These are phyloP conservation scores for Lojkania enalia DNA, from an alignment of 2,329 filamentous ascomycete genomes.

Conservation along the genomic window DNA sequence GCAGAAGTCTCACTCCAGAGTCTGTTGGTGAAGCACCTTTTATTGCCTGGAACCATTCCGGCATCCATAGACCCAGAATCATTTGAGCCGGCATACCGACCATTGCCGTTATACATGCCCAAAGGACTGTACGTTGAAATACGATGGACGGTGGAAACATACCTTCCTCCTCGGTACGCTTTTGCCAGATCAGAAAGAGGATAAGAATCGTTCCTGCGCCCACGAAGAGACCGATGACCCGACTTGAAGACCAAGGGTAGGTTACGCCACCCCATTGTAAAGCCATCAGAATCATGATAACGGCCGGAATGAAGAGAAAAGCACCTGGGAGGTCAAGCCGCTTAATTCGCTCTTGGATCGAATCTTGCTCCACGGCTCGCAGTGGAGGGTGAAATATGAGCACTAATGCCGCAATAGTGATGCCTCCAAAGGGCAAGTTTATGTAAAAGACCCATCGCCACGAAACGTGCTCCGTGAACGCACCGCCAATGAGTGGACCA, in stretches of 20 bases:
- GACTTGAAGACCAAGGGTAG: conserved; percentile 50
- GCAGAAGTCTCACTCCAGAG: conserved; percentile 26
- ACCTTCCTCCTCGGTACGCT: conserved; percentile 34
- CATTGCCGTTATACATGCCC: conserved; percentile 33
- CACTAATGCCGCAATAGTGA: conserved; percentile 16
- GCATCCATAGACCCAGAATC: conserved; percentile 35
- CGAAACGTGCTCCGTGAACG: conserved; percentile 45
- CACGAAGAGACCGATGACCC: conserved; percentile 51
- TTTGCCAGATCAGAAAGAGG: conserved; percentile 41
- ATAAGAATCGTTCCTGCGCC: conserved; percentile 34
- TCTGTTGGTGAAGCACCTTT: conserved; percentile 16
- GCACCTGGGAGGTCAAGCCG: conserved; percentile 52
- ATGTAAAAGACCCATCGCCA: conserved; percentile 51
- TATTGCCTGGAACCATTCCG: conserved; percentile 26
- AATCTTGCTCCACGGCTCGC: conserved; percentile 18
- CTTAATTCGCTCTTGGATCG: conserved; percentile 27
- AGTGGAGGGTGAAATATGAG: conserved; percentile 21
- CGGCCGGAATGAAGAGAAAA: conserved; percentile 45
- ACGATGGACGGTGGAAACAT: conserved; percentile 47
- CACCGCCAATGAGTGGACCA: conserved; percentile 44
- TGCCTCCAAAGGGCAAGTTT: conserved; percentile 50
- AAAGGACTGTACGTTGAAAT: conserved; percentile 36
- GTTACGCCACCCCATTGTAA: conserved; percentile 51
- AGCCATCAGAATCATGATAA: conserved; percentile 51
- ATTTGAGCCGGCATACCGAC: conserved; percentile 42